Evolutionary conservation across 495 filamentous ascomycete genomes (phyloP), one percentile per base, ranked within the genome.

Genomic region (Penicillium cataractarum): DNA sequence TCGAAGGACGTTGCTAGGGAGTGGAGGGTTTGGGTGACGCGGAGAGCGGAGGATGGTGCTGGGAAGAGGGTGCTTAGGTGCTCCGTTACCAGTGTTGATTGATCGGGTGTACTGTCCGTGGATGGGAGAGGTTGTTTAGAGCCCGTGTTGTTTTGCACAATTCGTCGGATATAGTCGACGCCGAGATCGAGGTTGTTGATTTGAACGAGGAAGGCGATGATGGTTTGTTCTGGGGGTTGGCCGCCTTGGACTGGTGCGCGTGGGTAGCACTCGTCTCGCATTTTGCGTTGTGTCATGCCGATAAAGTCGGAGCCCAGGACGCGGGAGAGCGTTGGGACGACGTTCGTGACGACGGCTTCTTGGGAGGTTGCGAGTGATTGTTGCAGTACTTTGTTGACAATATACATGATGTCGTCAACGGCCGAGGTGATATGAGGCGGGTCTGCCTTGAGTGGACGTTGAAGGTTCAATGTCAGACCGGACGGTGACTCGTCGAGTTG

Each of bases 331-430:
- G 87, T 89, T 2, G 93, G 89, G 39, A 97, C 82, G 9, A 96
- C 91, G 46, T 83, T 88, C 55, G 84, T 85, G 24, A 94, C 81
- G 21, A 97, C 87, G 6, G 82, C 80, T 56, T 85, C 77, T 70
- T 97, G 93, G 0, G 91, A 92, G 6, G 95, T 98, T 1, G 90
- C 86, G 44, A 98, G 82, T 6, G 92, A 89, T 61, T 92, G 89
- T 52, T 92, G 88, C 40, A 98, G 81, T 42, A 97, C 89, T 53
- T 93, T 90, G 71, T 96, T 94, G 70, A 97, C 92, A 64, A 97
- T 97, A 78, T 97, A 99, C 96, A 98, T 98, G 58, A 98, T 93
- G 75, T 96, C 95, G 79, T 98, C 95, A 9, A 99, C 93, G 1
- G 95, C 92, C 0, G 93, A 96, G 55, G 93, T 94, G 68, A 99